A percentile compares a stretch with the other conserved stretches of the same genome.
These are phyloP conservation scores for Mycena olivaceomarginata DNA, from an alignment of 768 basidiomycete genomes.

Conservation along the genomic window DNA sequence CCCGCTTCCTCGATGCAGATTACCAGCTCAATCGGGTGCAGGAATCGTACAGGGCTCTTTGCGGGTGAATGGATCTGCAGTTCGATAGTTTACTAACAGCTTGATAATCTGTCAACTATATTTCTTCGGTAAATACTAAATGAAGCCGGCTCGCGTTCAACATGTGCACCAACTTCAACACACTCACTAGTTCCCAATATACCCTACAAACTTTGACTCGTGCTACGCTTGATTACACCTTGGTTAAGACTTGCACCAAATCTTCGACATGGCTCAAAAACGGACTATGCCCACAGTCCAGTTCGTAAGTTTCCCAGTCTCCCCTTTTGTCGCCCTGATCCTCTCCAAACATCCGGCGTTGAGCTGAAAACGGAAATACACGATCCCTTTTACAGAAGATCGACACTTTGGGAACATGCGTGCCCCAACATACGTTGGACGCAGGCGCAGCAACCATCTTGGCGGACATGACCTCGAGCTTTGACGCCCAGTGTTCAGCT, in stretches of 20 bases:
- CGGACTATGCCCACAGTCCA: neutral
- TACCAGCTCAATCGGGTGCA: slow-evolving; percentile 32
- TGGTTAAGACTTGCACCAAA: neutral
- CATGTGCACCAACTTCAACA: no score
- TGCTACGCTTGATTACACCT: neutral
- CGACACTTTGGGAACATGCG: neutral
- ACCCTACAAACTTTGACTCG: no score
- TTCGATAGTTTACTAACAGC: no score
- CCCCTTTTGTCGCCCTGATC: neutral
- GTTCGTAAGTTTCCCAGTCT: neutral
- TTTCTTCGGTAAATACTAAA: no score
- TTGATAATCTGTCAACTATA: no score
- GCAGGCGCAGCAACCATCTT: neutral
- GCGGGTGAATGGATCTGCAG: slow-evolving; percentile 40
- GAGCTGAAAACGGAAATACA: neutral
- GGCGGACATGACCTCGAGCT: neutral
- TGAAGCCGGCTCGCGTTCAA: no score
- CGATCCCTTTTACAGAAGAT: neutral
- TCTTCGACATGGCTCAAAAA: slow-evolving; percentile 5
- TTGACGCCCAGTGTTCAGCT: neutral
- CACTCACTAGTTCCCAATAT: no score
- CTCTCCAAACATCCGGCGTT: neutral
- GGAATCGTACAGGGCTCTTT: slow-evolving; percentile 16
- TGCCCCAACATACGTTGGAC: neutral
- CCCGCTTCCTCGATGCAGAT: slow-evolving; percentile 1